phyloP scores from a whole-genome alignment of 345 rosid genomes.

The Sisymbrium altissimum region DNA sequence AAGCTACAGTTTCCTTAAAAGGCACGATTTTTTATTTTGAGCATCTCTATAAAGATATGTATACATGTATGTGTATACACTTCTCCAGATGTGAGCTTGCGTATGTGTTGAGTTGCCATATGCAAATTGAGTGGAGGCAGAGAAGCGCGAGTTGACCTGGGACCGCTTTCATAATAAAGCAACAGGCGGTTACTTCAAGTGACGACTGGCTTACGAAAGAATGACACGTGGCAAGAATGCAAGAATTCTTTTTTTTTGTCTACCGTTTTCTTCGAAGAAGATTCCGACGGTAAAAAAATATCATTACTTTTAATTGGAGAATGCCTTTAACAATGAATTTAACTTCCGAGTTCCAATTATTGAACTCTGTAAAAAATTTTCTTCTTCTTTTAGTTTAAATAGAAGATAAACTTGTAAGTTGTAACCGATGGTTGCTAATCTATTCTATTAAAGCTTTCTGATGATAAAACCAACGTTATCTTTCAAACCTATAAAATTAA shows the following conservation, averaged over 20 bases:
- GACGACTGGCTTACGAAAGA: slow-evolving; percentile 7
- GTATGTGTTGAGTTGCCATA: neutral
- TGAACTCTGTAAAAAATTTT: too few relatives aligned
- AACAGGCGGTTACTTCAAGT: slow-evolving; percentile 25
- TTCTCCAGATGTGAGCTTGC: neutral
- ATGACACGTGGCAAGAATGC: neutral
- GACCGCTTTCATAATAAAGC: slow-evolving; percentile 8
- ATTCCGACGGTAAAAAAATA: too few relatives aligned
- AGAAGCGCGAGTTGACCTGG: slow-evolving; percentile 15
- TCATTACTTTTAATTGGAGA: too few relatives aligned
- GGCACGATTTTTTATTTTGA: slow-evolving; percentile 26
- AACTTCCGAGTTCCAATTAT: too few relatives aligned
- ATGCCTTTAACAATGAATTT: too few relatives aligned
- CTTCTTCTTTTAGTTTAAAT: too few relatives aligned
- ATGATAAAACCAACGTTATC: too few relatives aligned
- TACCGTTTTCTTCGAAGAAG: neutral
- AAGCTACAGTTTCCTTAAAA: slow-evolving; percentile 26
- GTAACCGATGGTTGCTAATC: too few relatives aligned
- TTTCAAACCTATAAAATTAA: too few relatives aligned
- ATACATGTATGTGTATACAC: neutral
- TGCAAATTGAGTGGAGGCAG: slow-evolving; percentile 12
- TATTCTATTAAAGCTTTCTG: too few relatives aligned
- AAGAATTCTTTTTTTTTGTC: neutral
- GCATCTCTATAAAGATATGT: slow-evolving; percentile 15
- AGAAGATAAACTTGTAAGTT: too few relatives aligned